A percentile compares a stretch with the other conserved stretches of the same genome.
Conservation (phyloP, 371 early-diverging fungal genomes). For the Cokeromyces recurvatus region DNA sequence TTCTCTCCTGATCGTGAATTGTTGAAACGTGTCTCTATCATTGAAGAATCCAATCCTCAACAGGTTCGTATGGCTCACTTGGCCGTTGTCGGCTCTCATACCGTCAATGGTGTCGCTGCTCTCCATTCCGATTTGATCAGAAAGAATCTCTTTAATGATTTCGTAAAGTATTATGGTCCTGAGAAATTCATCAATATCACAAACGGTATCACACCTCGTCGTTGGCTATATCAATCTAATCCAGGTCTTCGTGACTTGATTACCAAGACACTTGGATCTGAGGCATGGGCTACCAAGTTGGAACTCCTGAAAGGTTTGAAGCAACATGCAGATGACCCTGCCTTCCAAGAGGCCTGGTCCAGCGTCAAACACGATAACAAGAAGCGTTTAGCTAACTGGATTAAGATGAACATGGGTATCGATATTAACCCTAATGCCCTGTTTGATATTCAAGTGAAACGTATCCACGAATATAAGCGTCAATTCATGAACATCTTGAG, state of each 20-base stretch:
- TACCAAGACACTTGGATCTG: slow-evolving; percentile 65
- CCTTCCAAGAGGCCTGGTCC: slow-evolving; percentile 80
- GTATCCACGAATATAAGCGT: slow-evolving; percentile 96
- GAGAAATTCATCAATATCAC: slow-evolving; percentile 89
- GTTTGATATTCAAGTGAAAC: slow-evolving; percentile 93
- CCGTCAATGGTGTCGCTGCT: slow-evolving; percentile 91
- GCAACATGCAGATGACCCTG: slow-evolving; percentile 51
- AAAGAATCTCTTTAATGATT: slow-evolving; percentile 78
- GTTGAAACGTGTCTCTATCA: slow-evolving; percentile 81
- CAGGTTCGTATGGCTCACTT: slow-evolving; percentile 83
- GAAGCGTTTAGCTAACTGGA: slow-evolving; percentile 77
- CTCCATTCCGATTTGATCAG: slow-evolving; percentile 87
- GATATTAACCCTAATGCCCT: slow-evolving; percentile 76
- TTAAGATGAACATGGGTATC: slow-evolving; percentile 59
- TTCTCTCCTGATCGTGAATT: slow-evolving; percentile 86
- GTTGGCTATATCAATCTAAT: slow-evolving; percentile 94
- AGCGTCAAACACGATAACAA: slow-evolving; percentile 83
- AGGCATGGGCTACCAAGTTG: slow-evolving; percentile 66
- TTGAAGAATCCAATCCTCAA: slow-evolving; percentile 85
- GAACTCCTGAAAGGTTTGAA: slow-evolving; percentile 57
- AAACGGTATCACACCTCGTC: slow-evolving; percentile 89
- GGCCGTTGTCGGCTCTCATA: slow-evolving; percentile 74
- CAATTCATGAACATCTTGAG: slow-evolving; percentile 94
- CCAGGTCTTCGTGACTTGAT: slow-evolving; percentile 77
- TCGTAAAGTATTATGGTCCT: slow-evolving; percentile 78